These are phyloP conservation scores for Raffaelea arxii DNA, from an alignment of 2,329 filamentous ascomycete genomes.

Conservation along the genomic window DNA sequence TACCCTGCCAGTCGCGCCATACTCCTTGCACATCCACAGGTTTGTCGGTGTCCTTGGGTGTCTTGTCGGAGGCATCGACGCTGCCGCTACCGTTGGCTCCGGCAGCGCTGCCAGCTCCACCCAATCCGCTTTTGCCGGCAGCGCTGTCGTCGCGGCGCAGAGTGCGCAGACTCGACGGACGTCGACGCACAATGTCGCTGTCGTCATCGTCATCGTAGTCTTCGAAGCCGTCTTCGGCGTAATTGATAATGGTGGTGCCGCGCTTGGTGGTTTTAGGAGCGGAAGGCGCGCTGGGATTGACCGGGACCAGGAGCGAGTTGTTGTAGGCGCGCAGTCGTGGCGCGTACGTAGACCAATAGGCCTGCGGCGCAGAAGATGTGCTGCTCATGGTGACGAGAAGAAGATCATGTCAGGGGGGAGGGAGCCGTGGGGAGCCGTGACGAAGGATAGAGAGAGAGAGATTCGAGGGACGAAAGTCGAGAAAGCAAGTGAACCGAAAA, in stretches of 20 bases:
- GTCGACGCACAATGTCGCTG: constrained; percentile 66
- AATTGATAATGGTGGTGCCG: constrained; percentile 93
- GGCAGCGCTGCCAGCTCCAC: neutral
- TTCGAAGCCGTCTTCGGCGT: constrained; percentile 92
- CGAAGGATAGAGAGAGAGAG: neutral
- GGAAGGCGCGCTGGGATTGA: constrained; percentile 60
- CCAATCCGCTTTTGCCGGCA: constrained; percentile 51
- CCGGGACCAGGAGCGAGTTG: constrained; percentile 82
- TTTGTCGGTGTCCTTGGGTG: constrained; percentile 69
- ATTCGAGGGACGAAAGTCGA: too few species aligned
- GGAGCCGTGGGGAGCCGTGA: neutral
- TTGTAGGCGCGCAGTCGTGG: constrained; percentile 82
- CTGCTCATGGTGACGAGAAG: constrained; percentile 29
- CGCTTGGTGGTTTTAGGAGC: constrained; percentile 87
- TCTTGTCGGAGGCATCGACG: constrained; percentile 60
- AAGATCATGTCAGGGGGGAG: neutral
- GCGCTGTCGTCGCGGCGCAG: constrained; percentile 65
- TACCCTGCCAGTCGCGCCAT: constrained; percentile 93
- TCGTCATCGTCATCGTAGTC: constrained; percentile 66
- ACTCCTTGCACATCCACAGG: constrained; percentile 84
- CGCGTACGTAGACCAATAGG: constrained; percentile 85
- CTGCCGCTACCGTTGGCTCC: too few species aligned
- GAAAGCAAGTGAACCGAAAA: too few species aligned
- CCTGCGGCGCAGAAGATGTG: constrained; percentile 53
- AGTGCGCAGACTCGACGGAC: constrained; percentile 75